Conservation (phyloP, 441 rosid species). For the Erodium trifolium region DNA sequence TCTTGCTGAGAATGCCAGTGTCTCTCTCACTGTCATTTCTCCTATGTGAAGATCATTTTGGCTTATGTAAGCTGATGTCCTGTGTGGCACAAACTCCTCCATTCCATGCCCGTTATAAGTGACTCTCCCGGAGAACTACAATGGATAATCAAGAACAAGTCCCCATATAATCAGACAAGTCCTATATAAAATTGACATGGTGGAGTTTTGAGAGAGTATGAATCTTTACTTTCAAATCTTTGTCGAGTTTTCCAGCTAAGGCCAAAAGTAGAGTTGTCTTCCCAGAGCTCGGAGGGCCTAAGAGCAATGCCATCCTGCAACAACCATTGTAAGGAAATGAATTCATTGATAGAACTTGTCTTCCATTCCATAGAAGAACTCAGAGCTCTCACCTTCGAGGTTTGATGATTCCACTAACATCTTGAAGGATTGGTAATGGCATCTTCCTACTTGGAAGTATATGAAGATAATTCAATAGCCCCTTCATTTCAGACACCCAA, state of each 20-base stretch:
- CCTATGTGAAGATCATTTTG: conserved; percentile 54
- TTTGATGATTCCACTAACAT: conserved; percentile 58
- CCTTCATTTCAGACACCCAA: background rate
- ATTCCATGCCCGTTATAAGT: conserved; percentile 50
- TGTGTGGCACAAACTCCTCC: conserved; percentile 26
- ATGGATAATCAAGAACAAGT: background rate
- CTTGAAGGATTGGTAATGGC: conserved; percentile 43
- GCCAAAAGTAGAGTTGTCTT: conserved; percentile 39
- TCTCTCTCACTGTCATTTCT: conserved; percentile 61
- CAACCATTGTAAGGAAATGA: too few relatives aligned
- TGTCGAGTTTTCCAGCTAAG: conserved; percentile 28
- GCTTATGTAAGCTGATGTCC: conserved; percentile 23
- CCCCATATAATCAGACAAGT: too few relatives aligned
- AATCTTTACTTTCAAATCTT: conserved; percentile 31
- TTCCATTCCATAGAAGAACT: background rate
- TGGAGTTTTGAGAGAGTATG: background rate
- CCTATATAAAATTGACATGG: too few relatives aligned
- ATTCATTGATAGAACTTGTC: background rate
- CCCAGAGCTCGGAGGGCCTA: conserved; percentile 41
- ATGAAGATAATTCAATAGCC: conserved; percentile 19
- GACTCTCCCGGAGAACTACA: conserved; percentile 41
- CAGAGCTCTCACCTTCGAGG: conserved; percentile 39
- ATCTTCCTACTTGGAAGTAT: conserved; percentile 48
- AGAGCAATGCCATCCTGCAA: conserved; percentile 44
- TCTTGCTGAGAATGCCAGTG: conserved; percentile 50